phyloP scores from a whole-genome alignment of 2,329 filamentous ascomycete species.

The Phialocephala subalpina region DNA sequence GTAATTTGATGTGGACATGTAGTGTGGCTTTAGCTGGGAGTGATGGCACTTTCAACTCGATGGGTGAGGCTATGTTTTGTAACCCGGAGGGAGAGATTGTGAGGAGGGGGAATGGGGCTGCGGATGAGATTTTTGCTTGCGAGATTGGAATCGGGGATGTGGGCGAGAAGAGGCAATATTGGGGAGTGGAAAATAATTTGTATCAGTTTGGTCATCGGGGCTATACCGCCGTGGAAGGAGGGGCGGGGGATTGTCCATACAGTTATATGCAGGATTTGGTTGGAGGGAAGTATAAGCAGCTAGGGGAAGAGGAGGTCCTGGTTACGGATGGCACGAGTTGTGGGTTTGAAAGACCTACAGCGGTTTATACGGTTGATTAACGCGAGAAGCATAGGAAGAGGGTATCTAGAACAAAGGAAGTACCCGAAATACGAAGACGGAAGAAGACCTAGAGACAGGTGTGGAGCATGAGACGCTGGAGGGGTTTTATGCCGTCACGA shows the following conservation, averaged over 20 bases:
- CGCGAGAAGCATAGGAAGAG: neutral
- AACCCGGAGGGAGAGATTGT: constrained; percentile 19
- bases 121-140: constrained; percentile 19
- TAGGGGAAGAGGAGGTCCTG: constrained; percentile 10
- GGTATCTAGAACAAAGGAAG: neutral
- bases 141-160: constrained; percentile 12
- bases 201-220: constrained; percentile 20
- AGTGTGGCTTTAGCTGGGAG: constrained; percentile 18
- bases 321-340: constrained; percentile 14
- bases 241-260: constrained; percentile 19
- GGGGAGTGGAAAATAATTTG: constrained; percentile 20
- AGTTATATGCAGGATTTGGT: constrained; percentile 19
- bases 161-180: constrained; percentile 4
- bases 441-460: neutral
- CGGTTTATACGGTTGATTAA: constrained; percentile 2
- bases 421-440: neutral
- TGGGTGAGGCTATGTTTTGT: constrained; percentile 19
- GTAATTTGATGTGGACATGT: constrained; percentile 20
- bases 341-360: constrained; percentile 9
- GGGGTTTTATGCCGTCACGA: neutral
- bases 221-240: constrained; percentile 16
- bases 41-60: constrained; percentile 14
- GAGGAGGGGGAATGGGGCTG: constrained; percentile 12
- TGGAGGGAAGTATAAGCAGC: constrained; percentile 11
- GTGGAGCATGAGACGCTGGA: neutral